phyloP scores from a whole-genome alignment of 2,329 filamentous ascomycete species.

The Hypoxylon sp. region DNA sequence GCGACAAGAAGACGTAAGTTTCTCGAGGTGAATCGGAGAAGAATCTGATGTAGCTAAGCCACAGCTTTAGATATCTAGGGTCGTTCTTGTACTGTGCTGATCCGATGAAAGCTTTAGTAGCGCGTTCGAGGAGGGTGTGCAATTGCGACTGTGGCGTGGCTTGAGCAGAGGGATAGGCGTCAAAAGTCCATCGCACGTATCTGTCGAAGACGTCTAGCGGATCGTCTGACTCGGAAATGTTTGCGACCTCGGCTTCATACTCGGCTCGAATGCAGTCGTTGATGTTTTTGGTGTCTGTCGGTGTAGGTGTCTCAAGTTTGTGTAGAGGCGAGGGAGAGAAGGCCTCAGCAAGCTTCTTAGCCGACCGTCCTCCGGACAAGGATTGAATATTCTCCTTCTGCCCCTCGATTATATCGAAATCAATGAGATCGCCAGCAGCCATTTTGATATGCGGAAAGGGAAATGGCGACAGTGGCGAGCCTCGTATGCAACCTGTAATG shows the following conservation, averaged over 20 bases:
- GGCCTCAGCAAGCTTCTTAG: slow-evolving; percentile 83
- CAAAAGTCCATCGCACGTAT: slow-evolving; percentile 96
- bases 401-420: slow-evolving; percentile 92
- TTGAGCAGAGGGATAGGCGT: slow-evolving; percentile 93
- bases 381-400: slow-evolving; percentile 99
- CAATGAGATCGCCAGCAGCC: slow-evolving; percentile 63
- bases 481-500: slow-evolving; percentile 29
- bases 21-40: slow-evolving; percentile 95
- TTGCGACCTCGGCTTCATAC: slow-evolving; percentile 84
- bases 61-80: slow-evolving; percentile 89
- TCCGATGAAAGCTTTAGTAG: slow-evolving; percentile 88
- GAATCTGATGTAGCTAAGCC: slow-evolving; percentile 91
- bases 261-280: slow-evolving; percentile 83
- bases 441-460: slow-evolving; percentile 50
- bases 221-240: slow-evolving; percentile 87
- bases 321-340: slow-evolving; percentile 74
- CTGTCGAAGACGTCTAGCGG: slow-evolving; percentile 95
- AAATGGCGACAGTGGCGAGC: slow-evolving; percentile 30
- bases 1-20: slow-evolving; percentile 88
- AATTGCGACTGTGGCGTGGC: slow-evolving; percentile 92
- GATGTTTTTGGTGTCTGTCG: slow-evolving; percentile 76
- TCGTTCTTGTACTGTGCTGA: slow-evolving; percentile 93
- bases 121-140: slow-evolving; percentile 86
- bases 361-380: slow-evolving; percentile 85
- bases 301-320: slow-evolving; percentile 68